A percentile compares a stretch with the other conserved stretches of the same genome.
These are phyloP conservation scores for Jimgerdemannia flammicorona DNA, from an alignment of 192 early-diverging fungal genomes.

Conservation along the genomic window DNA sequence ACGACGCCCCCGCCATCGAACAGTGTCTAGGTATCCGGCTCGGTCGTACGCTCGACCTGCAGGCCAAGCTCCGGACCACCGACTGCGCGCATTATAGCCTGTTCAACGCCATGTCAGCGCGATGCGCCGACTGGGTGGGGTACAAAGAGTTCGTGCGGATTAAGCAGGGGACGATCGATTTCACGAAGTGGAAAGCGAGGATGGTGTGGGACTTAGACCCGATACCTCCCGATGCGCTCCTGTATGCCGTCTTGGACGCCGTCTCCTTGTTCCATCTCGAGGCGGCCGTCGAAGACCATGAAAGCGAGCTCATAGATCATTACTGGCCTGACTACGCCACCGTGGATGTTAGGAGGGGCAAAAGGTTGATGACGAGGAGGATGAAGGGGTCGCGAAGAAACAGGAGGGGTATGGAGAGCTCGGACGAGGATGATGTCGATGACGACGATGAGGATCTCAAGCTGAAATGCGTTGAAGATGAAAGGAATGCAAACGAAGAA, in stretches of 20 bases:
- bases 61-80: constrained; percentile 9
- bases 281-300: constrained; percentile 3
- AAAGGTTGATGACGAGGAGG: background rate
- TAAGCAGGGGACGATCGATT: constrained; percentile 5
- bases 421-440: background rate
- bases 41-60: constrained; percentile 23
- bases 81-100: constrained; percentile 16
- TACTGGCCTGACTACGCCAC: background rate
- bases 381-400: background rate
- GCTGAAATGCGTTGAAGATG: background rate
- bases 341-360: background rate
- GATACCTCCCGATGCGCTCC: constrained; percentile 15
- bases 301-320: background rate
- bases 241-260: constrained; percentile 32
- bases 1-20: constrained; percentile 26
- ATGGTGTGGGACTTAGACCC: constrained; percentile 24
- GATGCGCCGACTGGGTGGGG: constrained; percentile 19
- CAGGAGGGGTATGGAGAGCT: background rate
- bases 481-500: background rate
- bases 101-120: constrained; percentile 12
- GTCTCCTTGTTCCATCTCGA: constrained; percentile 20
- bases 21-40: constrained; percentile 6
- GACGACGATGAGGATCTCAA: background rate
- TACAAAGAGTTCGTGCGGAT: constrained; percentile 20
- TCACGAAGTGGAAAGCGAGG: constrained; percentile 7